Conservation (phyloP, 2,329 filamentous ascomycete genomes). For the Alternaria sp. region DNA sequence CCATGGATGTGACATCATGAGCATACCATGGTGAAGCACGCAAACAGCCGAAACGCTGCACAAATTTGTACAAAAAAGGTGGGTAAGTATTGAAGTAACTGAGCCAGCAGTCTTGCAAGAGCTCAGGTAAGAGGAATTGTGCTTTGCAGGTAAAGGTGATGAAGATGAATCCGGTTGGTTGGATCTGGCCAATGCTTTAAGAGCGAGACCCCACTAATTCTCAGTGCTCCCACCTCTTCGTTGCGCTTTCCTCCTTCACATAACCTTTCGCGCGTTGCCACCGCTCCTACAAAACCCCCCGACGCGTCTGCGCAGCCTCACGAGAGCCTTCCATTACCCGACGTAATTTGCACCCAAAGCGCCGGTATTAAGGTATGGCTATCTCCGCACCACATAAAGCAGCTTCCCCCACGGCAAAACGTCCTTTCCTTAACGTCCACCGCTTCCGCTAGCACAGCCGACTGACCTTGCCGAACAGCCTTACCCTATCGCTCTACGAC, state of each 20-base stretch:
- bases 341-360: conserved; percentile 17
- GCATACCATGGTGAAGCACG: conserved; percentile 39
- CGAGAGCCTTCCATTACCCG: conserved; percentile 21
- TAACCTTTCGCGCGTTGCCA: conserved; percentile 36
- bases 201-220: conserved; percentile 43
- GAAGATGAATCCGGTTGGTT: conserved; percentile 29
- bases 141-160: conserved; percentile 8
- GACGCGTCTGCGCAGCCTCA: conserved; percentile 27
- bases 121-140: conserved; percentile 12
- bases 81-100: not conserved
- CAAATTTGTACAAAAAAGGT: not conserved
- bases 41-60: conserved; percentile 10
- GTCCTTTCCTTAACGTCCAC: conserved; percentile 33
- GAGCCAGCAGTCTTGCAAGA: not conserved
- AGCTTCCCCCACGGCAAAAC: conserved; percentile 27
- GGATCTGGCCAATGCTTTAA: conserved; percentile 29
- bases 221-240: conserved; percentile 38
- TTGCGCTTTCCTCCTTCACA: conserved; percentile 28
- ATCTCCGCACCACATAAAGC: conserved; percentile 32
- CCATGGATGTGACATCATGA: conserved; percentile 36
- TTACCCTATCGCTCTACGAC: conserved; percentile 1
- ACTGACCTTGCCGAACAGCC: conserved; percentile 26
- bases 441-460: conserved; percentile 16
- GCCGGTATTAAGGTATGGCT: conserved; percentile 26
- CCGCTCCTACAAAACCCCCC: conserved; percentile 24